Base-by-base conservation (phyloP, 2,329 filamentous ascomycete genomes). In the Parascedosporium putredinis region DNA sequence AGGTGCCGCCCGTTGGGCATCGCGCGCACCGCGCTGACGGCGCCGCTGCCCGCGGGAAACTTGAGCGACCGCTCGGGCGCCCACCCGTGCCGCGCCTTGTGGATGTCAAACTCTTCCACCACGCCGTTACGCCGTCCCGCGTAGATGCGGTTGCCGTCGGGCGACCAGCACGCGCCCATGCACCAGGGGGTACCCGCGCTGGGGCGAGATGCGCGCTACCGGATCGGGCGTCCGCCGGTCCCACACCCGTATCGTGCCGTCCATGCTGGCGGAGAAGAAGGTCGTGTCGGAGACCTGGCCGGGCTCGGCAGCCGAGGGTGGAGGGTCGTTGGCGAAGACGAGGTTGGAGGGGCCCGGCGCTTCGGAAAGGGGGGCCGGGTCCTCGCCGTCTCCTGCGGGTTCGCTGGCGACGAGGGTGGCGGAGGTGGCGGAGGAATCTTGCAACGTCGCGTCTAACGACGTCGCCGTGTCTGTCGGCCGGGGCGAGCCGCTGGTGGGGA, bases 151-250 rank as follows among this genome's bases (percentile, higher is more conserved):
- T 97, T 97, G 12, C 93, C 93, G 62, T 96, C 87, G 0, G 89
- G 89, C 50, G 86, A 91, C 93, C 93, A 98, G 69, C 89, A 95
- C 1, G 89, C 88, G 56, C 88, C 90, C 82, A 95, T 96, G 65
- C 91, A 97, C 91, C 91, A 98, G 0, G 91, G 1, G 93, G 91
- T 1, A 88, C 86, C 82, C 81, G 9, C 81, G 78, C 9, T 82
- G 74, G 16, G 86, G 87, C 1, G 75, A 73, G 51, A 97, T 91
- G 24, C 83, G 81, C 2, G 93, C 89, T 2, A 95, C 75, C 0
- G 91, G 85, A 31, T 84, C 77, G 1, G 78, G 78, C 54, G 86
- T 79, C 18, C 93, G 81, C 3, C 84, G 74, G 60, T 98, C 95
- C 91, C 93, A 98, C 56, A 98, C 81, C n/a, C 89, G 84, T 42